A percentile compares a stretch with the other conserved stretches of the same genome.
These are phyloP conservation scores for Kokia cookei DNA, from an alignment of 441 rosid genomes.

Conservation along the genomic window DNA sequence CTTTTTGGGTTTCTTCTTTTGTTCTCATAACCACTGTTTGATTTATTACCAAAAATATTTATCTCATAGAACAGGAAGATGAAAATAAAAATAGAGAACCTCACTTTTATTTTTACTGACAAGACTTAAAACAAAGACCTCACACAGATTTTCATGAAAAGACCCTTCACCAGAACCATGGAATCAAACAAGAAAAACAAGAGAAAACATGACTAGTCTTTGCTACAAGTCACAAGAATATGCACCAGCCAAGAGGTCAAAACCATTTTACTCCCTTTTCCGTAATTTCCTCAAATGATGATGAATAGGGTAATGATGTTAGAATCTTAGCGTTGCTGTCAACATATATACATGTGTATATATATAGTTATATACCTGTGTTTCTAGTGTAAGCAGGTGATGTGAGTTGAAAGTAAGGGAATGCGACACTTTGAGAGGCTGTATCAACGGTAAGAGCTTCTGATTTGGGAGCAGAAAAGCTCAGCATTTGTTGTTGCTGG, in stretches of 20 bases:
- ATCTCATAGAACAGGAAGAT: constrained; percentile 18
- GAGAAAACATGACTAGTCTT: constrained; percentile 6
- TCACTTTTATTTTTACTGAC: constrained; percentile 19
- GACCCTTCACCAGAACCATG: constrained; percentile 13
- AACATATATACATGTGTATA: neutral
- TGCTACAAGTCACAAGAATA: neutral
- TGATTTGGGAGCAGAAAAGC: constrained; percentile 65
- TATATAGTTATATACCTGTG: constrained; percentile 26
- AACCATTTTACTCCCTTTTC: neutral
- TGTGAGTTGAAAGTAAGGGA: constrained; percentile 35
- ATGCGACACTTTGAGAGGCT: constrained; percentile 24
- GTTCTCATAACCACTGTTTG: constrained; percentile 13
- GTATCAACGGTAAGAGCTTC: constrained; percentile 20
- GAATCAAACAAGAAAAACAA: constrained; percentile 13
- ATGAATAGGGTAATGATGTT: neutral
- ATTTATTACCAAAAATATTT: constrained; percentile 12
- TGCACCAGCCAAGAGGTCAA: neutral
- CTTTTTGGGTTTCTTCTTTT: constrained; percentile 11
- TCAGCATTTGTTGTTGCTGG: constrained; percentile 62
- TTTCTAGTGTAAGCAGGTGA: constrained; percentile 31
- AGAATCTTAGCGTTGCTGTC: neutral
- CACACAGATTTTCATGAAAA: constrained; percentile 18
- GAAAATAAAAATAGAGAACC: neutral
- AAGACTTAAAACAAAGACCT: constrained; percentile 21
- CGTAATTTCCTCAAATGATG: constrained; percentile 5